These are phyloP conservation scores for Ganoderma lucidum DNA, from an alignment of 1,284 basidiomycete species.

Conservation along the genomic window DNA sequence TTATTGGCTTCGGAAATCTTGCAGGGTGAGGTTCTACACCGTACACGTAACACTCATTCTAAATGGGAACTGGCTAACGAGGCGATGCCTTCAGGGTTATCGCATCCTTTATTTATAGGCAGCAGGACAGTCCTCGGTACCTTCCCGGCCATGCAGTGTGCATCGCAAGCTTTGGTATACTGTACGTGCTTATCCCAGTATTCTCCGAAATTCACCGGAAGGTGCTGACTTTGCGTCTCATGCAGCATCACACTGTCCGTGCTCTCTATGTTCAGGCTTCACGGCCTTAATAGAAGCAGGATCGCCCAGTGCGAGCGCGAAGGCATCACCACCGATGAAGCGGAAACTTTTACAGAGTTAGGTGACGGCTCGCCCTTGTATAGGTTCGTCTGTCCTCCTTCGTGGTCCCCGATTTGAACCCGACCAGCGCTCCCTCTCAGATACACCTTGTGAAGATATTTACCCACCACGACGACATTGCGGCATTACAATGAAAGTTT, in stretches of 20 bases:
- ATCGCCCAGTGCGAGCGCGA: conserved; percentile 24
- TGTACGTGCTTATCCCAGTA: conserved; percentile 7
- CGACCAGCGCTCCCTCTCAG: not conserved
- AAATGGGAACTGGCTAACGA: not conserved
- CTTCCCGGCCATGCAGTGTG: conserved; percentile 23
- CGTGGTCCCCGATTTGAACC: not conserved
- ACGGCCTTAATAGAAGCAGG: conserved; percentile 21
- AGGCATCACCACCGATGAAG: conserved; percentile 12
- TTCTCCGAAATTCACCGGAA: not conserved
- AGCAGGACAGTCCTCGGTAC: conserved; percentile 29
- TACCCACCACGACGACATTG: not conserved
- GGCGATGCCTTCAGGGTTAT: conserved; percentile 16
- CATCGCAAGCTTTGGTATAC: conserved; percentile 21
- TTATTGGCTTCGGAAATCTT: conserved; percentile 71
- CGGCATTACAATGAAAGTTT: too few relatives aligned
- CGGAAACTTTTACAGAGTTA: conserved; percentile 18
- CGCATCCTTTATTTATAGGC: conserved; percentile 31
- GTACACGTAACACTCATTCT: not conserved
- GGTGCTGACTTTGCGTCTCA: not conserved
- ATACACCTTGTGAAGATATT: not conserved
- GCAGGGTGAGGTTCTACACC: conserved; percentile 45
- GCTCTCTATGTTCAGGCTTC: conserved; percentile 21
- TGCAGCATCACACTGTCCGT: conserved; percentile 17
- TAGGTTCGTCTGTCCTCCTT: conserved; percentile 6
- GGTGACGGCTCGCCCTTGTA: conserved; percentile 30